These are phyloP conservation scores for Smittium culicis DNA, from an alignment of 371 early-diverging fungal genomes.

Conservation along the genomic window DNA sequence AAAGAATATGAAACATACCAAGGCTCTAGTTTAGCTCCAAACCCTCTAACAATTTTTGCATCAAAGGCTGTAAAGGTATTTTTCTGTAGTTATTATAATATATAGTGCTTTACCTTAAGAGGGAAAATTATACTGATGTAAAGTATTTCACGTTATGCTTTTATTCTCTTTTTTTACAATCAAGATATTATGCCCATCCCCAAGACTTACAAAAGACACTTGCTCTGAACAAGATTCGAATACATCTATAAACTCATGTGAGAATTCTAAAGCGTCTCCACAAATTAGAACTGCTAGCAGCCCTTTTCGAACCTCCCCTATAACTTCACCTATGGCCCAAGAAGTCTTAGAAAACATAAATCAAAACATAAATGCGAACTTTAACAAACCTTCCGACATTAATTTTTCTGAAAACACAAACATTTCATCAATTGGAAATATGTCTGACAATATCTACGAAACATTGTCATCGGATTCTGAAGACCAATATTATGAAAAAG, in stretches of 20 bases:
- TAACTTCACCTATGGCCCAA: no score
- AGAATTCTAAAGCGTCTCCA: not conserved
- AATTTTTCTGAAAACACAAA: not conserved
- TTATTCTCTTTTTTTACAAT: not conserved
- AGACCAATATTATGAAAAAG: not conserved
- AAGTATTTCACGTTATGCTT: no score
- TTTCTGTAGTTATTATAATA: no score
- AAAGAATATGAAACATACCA: not conserved
- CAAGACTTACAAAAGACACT: not conserved
- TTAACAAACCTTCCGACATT: no score
- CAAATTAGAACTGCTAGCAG: no score
- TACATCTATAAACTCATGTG: no score
- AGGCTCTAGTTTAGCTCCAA: not conserved
- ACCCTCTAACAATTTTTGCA: conserved; percentile 2
- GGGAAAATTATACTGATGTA: no score
- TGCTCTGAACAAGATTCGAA: not conserved
- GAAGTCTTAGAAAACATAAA: no score
- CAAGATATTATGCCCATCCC: not conserved
- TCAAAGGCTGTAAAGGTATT: not conserved
- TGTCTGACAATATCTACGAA: not conserved
- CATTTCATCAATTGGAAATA: not conserved
- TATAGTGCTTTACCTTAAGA: no score
- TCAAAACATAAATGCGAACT: no score
- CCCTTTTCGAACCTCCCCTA: no score
- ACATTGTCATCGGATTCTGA: not conserved